Percentiles rank a stretch among this genome's conserved stretches.
Evolutionary conservation across 805 yeast genomes (phyloP).

Genomic region (Myxozyma sirexii): DNA sequence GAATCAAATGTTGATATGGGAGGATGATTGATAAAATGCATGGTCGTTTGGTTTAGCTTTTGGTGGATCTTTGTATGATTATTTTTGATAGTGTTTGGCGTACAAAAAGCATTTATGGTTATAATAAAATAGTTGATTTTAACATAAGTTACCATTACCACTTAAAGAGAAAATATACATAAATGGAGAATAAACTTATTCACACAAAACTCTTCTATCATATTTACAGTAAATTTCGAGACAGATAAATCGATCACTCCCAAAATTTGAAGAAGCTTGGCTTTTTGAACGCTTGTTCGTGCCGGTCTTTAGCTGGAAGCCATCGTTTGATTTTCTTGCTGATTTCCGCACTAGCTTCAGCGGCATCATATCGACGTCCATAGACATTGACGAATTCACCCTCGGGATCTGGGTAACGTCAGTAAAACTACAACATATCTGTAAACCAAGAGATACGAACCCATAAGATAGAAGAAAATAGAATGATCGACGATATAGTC

Average conservation of each 20-base stretch:
- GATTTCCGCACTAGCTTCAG: slow-evolving; percentile 75
- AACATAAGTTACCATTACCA: too few species aligned
- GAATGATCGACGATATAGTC: slow-evolving; percentile 97
- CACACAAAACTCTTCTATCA: too few species aligned
- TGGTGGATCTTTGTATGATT: neutral
- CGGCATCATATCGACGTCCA: slow-evolving; percentile 86
- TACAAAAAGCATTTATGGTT: neutral
- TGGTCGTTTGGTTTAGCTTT: too few species aligned
- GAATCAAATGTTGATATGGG: too few species aligned
- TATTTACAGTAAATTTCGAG: neutral
- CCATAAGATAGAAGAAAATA: slow-evolving; percentile 91
- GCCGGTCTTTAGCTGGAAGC: slow-evolving; percentile 52
- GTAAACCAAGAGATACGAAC: slow-evolving; percentile 1
- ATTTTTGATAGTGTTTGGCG: neutral
- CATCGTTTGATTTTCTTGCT: slow-evolving; percentile 73
- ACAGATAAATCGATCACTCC: slow-evolving; percentile 12
- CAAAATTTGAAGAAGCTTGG: slow-evolving; percentile 30
- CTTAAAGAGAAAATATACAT: neutral
- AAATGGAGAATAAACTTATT: neutral
- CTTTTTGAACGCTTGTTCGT: slow-evolving; percentile 19
- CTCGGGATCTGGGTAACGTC: slow-evolving; percentile 68
- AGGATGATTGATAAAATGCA: too few species aligned
- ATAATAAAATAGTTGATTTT: too few species aligned
- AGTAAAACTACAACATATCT: neutral
- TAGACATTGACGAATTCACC: slow-evolving; percentile 93